Conservation (phyloP, 2,329 filamentous ascomycete species). For the Clarireedia homoeocarpa region DNA sequence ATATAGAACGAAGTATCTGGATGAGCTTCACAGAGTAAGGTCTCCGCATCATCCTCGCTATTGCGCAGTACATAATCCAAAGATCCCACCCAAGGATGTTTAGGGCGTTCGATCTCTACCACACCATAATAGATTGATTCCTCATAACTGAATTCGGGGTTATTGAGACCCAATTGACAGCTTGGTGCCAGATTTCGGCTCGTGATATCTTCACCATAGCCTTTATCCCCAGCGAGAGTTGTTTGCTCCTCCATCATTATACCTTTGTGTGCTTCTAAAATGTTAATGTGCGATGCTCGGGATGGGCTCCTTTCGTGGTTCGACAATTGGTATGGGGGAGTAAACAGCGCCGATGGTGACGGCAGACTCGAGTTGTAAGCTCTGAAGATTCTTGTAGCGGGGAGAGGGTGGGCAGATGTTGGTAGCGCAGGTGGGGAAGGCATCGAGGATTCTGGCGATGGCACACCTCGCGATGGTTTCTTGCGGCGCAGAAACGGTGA, state of each 20-base stretch:
- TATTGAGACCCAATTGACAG: slow-evolving; percentile 12
- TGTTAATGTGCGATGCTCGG: slow-evolving; percentile 36
- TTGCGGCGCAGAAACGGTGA: neutral
- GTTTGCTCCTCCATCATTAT: slow-evolving; percentile 39
- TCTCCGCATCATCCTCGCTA: too few species aligned
- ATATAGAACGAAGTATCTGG: too few species aligned
- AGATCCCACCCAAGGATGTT: neutral
- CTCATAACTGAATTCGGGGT: slow-evolving; percentile 16
- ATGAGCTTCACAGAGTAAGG: too few species aligned
- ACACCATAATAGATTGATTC: slow-evolving; percentile 11
- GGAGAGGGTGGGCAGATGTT: neutral
- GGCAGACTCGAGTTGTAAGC: neutral
- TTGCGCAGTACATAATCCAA: too few species aligned
- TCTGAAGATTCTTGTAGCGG: neutral
- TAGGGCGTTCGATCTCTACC: neutral
- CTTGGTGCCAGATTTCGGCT: slow-evolving; percentile 42
- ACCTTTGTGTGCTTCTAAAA: slow-evolving; percentile 50
- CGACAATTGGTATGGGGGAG: neutral
- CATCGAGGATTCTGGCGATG: neutral
- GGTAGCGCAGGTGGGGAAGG: neutral
- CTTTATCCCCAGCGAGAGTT: slow-evolving; percentile 41
- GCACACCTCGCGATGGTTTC: neutral
- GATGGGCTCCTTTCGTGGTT: neutral
- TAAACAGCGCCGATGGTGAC: neutral
- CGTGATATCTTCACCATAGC: slow-evolving; percentile 59